These are phyloP conservation scores for Pseudocercospora fuligena DNA, from an alignment of 2,329 filamentous ascomycete species.

Conservation along the genomic window DNA sequence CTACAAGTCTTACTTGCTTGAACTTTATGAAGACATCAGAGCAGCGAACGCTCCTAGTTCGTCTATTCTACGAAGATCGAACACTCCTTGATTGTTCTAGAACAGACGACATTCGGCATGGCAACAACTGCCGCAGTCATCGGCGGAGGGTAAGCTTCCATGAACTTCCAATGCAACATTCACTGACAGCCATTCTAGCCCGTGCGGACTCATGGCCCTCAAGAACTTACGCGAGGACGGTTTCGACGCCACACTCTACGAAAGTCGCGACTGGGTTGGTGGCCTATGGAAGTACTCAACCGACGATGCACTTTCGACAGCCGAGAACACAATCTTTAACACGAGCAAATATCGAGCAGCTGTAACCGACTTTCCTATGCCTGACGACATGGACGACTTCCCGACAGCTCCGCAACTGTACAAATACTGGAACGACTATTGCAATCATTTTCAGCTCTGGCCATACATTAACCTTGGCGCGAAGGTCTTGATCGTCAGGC, in stretches of 20 bases:
- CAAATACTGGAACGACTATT: slow-evolving; percentile 49
- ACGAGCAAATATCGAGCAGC: slow-evolving; percentile 49
- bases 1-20: neutral
- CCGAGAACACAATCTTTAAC: slow-evolving; percentile 42
- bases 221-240: slow-evolving; percentile 52
- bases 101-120: neutral
- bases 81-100: neutral
- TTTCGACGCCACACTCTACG: slow-evolving; percentile 47
- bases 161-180: neutral
- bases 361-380: slow-evolving; percentile 51
- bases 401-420: slow-evolving; percentile 39
- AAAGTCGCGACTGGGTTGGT: slow-evolving; percentile 47
- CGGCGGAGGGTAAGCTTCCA: slow-evolving; percentile 4
- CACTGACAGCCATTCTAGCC: neutral
- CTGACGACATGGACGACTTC: slow-evolving; percentile 43
- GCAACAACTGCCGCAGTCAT: slow-evolving; percentile 12
- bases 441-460: slow-evolving; percentile 46
- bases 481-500: slow-evolving; percentile 37
- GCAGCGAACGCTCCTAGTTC: neutral
- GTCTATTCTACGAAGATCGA: neutral
- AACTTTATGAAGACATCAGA: neutral
- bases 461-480: slow-evolving; percentile 44
- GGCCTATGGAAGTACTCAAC: slow-evolving; percentile 50
- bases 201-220: slow-evolving; percentile 22
- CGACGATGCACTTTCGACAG: slow-evolving; percentile 33